Evolutionary conservation across 75 land plant species (phyloP), one percentile per base, ranked within the genome.

Genomic region (Sequoiadendron giganteum): DNA sequence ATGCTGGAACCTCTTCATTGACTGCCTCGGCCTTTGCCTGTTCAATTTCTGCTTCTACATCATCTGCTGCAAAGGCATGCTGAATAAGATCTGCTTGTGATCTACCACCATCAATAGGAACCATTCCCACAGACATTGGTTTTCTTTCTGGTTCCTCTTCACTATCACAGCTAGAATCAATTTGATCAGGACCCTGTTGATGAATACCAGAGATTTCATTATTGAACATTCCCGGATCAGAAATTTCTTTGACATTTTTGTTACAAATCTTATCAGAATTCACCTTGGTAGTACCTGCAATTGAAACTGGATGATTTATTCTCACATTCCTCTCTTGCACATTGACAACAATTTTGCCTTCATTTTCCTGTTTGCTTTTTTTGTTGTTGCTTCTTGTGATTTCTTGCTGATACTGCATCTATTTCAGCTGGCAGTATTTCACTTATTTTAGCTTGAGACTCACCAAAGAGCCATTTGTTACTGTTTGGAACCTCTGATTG

Each of bases 61-160:
- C 97, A 93, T 98, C 99, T 56, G 93, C 96, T 56, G 99, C 99
- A 93, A 98, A 98, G 72, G 99, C 99, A 81, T 81, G 92, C 18
- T 89, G 94, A 86, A 98, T 95, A 34, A 95, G 90, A n/a, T 96
- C 98, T 86, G 87, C 77, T 79, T 97, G 97, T 65, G 99, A 97
- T 40, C 92, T 94, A 85, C 92, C 91, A 81, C 91, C 92, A 89
- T 90, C 92, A 72, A 90, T 88, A 18, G 88, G 83, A 73, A 90
- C 80, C 39, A 92, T 39, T 11, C 85, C 93, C 39, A 89, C 84
- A 38, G 94, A 90, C 32, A 91, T 52, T 65, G 87, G 85, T 14
- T 91, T 94, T 81, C 93, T 95, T 21, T 94, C 93, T 87, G 94
- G 93, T 84, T 92, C 90, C 39, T 91, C 94, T 80, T 93, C 96